phyloP scores from a whole-genome alignment of 352 stramenopile species.

The Plasmopara viticola region DNA sequence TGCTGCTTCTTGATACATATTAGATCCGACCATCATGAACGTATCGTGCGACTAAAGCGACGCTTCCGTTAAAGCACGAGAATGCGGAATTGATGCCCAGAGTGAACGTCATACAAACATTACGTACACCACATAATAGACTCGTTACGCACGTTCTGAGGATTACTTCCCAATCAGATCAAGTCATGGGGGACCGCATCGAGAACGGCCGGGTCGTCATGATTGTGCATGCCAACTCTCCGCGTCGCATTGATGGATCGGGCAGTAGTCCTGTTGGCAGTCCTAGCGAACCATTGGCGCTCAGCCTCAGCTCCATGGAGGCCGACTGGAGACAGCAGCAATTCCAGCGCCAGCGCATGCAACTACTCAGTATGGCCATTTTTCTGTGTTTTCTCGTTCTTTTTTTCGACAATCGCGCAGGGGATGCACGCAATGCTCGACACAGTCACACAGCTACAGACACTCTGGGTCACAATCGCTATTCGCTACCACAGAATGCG shows the following conservation, averaged over 20 bases:
- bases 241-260: conserved; percentile 22
- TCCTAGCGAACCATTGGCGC: conserved; percentile 21
- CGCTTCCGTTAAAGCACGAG: not conserved
- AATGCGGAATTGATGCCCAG: conserved; percentile 4
- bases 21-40: conserved; percentile 6
- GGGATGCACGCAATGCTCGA: conserved; percentile 30
- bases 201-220: conserved; percentile 65
- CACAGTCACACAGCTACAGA: conserved; percentile 10
- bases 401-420: conserved; percentile 76
- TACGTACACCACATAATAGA: not conserved
- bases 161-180: conserved; percentile 5
- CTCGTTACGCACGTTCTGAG: not conserved
- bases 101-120: conserved; percentile 2
- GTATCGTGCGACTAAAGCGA: not conserved
- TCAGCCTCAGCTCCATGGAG: conserved; percentile 66
- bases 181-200: conserved; percentile 26
- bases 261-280: conserved; percentile 12
- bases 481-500: conserved; percentile 33
- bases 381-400: conserved; percentile 85
- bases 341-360: conserved; percentile 84
- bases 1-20: not conserved
- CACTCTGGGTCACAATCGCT: conserved; percentile 27
- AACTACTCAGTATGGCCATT: conserved; percentile 83
- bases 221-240: conserved; percentile 67
- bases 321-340: conserved; percentile 78